Conservation (phyloP, 2,329 filamentous ascomycete species). For the Paraconiothyrium brasiliense region DNA sequence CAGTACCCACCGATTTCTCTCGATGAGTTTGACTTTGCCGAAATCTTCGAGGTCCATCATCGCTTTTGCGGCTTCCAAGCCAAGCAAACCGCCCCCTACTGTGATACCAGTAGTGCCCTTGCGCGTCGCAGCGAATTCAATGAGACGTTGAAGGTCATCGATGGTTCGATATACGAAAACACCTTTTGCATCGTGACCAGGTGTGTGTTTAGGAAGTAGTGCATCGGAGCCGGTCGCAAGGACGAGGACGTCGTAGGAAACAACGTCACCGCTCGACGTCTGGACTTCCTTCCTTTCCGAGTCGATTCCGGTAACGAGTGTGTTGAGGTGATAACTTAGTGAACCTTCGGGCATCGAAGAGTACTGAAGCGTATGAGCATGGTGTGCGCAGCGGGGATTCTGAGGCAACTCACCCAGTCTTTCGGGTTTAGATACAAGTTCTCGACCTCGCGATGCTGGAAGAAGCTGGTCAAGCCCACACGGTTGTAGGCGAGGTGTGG, state of each 20-base stretch:
- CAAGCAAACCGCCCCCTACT: constrained; percentile 84
- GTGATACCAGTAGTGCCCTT: constrained; percentile 77
- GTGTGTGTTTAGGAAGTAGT: constrained; percentile 74
- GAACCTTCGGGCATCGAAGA: constrained; percentile 71
- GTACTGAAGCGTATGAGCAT: constrained; percentile 61
- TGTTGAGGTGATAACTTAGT: constrained; percentile 79
- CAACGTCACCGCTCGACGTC: constrained; percentile 73
- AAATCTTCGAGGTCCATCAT: constrained; percentile 87
- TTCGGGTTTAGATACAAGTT: constrained; percentile 86
- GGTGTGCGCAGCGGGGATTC: not conserved
- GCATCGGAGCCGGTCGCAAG: constrained; percentile 89
- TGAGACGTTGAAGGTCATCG: constrained; percentile 79
- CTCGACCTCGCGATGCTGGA: constrained; percentile 84
- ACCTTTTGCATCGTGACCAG: constrained; percentile 80
- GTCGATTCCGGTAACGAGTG: constrained; percentile 73
- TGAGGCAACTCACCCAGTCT: constrained; percentile 71
- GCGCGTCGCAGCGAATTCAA: constrained; percentile 73
- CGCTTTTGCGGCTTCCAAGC: constrained; percentile 88
- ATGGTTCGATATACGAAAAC: constrained; percentile 93
- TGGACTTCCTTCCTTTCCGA: constrained; percentile 71
- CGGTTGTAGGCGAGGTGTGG: constrained; percentile 89
- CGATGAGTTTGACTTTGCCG: constrained; percentile 78
- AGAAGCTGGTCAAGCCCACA: constrained; percentile 88
- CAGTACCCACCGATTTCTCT: constrained; percentile 83
- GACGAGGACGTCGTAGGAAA: constrained; percentile 82